A percentile compares a stretch with the other conserved stretches of the same genome.
phyloP scores from a whole-genome alignment of 257 asterid genomes.

The Solanum etuberosum region DNA sequence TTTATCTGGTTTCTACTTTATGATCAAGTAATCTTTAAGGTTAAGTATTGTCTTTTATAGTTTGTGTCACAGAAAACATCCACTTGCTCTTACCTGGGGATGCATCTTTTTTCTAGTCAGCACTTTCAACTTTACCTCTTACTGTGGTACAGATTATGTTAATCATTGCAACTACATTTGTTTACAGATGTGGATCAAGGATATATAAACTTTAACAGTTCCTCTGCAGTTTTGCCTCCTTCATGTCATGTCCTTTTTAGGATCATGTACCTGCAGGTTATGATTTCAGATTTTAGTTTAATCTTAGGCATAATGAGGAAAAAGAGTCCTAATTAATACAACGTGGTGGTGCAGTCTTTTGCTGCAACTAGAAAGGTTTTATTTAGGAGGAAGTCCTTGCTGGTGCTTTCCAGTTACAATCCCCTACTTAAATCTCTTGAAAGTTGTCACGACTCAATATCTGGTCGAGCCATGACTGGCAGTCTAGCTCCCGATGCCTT shows the following conservation, averaged over 20 bases:
- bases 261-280: not conserved
- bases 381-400: not conserved
- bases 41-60: not conserved
- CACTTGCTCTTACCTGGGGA: not conserved
- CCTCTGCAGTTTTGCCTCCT: not conserved
- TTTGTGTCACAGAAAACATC: not conserved
- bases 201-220: not conserved
- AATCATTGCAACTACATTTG: not conserved
- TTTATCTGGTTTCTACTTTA: not conserved
- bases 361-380: not conserved
- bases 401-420: not conserved
- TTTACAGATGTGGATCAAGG: not conserved
- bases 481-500: not conserved
- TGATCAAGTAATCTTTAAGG: not conserved
- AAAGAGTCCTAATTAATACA: not conserved
- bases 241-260: not conserved
- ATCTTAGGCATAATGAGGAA: not conserved
- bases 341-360: not conserved
- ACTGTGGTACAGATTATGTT: not conserved
- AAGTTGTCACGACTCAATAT: not conserved
- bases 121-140: not conserved
- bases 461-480: not conserved
- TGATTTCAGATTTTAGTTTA: not conserved
- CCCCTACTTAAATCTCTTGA: not conserved
- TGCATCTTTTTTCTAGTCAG: not conserved